Conservation (phyloP, 352 stramenopile species). For the Pythium oligandrum region DNA sequence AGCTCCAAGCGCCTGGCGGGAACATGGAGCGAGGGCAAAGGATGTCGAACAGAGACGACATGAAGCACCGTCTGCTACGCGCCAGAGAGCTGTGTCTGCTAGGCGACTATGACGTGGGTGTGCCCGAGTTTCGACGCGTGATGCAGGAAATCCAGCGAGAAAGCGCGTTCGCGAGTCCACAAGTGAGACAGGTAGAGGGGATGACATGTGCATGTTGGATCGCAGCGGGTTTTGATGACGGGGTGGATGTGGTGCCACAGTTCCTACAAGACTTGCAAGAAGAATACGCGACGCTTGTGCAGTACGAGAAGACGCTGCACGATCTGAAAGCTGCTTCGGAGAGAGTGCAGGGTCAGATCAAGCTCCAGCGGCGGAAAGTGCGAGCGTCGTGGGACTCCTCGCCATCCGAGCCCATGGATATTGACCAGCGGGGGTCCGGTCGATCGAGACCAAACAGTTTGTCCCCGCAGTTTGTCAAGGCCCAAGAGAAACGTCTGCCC, state of each 20-base stretch:
- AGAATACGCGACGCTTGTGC: slow-evolving; percentile 40
- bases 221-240: not conserved
- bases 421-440: slow-evolving; percentile 10
- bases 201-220: not conserved
- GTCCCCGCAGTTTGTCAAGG: not conserved
- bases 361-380: slow-evolving; percentile 15
- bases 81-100: slow-evolving; percentile 60
- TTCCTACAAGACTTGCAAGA: slow-evolving; percentile 42
- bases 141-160: slow-evolving; percentile 29
- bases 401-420: slow-evolving; percentile 14
- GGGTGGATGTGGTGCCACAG: slow-evolving; percentile 3
- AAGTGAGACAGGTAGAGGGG: slow-evolving; percentile 29
- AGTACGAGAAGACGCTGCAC: slow-evolving; percentile 44
- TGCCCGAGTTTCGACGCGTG: slow-evolving; percentile 36
- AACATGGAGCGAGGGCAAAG: not conserved
- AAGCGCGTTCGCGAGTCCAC: slow-evolving; percentile 12
- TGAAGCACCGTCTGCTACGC: slow-evolving; percentile 28
- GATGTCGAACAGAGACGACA: not conserved
- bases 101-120: slow-evolving; percentile 48
- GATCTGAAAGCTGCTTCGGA: slow-evolving; percentile 16
- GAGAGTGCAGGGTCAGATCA: not conserved
- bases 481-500: slow-evolving; percentile 14
- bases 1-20: no score
- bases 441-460: not conserved
- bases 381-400: not conserved